Conservation (phyloP, 371 early-diverging fungal genomes). For the Choanephora cucurbitarum region DNA sequence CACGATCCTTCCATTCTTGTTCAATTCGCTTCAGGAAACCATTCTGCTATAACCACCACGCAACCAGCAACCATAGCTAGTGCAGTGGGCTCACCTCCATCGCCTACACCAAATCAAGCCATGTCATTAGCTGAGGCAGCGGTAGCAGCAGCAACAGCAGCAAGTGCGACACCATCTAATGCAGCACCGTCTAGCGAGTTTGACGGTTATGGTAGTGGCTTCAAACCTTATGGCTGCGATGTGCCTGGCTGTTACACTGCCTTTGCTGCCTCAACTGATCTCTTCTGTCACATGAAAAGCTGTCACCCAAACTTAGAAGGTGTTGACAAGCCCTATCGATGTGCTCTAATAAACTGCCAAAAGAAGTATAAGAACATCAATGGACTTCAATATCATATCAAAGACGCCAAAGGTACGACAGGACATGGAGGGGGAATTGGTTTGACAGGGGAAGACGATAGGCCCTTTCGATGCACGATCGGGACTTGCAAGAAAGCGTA, state of each 20-base stretch:
- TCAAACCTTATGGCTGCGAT: slow-evolving; percentile 76
- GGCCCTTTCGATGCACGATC: slow-evolving; percentile 32
- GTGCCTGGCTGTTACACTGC: slow-evolving; percentile 60
- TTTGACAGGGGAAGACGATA: slow-evolving; percentile 12
- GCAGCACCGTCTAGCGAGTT: slow-evolving; percentile 12
- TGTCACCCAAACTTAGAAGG: slow-evolving; percentile 53
- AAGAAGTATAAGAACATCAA: slow-evolving; percentile 93
- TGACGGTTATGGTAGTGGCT: slow-evolving; percentile 10
- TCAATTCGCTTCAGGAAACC: slow-evolving; percentile 12
- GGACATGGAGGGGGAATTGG: slow-evolving; percentile 21
- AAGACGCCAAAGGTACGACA: slow-evolving; percentile 63
- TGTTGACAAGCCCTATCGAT: slow-evolving; percentile 72
- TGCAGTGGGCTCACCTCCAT: slow-evolving; percentile 8
- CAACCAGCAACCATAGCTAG: neutral
- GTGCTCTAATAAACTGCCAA: slow-evolving; percentile 76
- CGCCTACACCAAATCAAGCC: slow-evolving; percentile 18
- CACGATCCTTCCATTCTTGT: slow-evolving; percentile 1
- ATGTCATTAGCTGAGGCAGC: slow-evolving; percentile 6
- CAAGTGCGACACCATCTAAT: slow-evolving; percentile 9
- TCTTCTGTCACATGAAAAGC: slow-evolving; percentile 71
- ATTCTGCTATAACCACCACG: slow-evolving; percentile 9
- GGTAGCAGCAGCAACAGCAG: slow-evolving; percentile 13
- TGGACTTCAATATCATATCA: slow-evolving; percentile 90
- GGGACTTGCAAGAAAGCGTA: slow-evolving; percentile 47
- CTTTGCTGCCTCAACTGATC: slow-evolving; percentile 59